phyloP scores from a whole-genome alignment of 371 early-diverging fungal species.

The Hamiltosporidium tvaerminnensis region DNA sequence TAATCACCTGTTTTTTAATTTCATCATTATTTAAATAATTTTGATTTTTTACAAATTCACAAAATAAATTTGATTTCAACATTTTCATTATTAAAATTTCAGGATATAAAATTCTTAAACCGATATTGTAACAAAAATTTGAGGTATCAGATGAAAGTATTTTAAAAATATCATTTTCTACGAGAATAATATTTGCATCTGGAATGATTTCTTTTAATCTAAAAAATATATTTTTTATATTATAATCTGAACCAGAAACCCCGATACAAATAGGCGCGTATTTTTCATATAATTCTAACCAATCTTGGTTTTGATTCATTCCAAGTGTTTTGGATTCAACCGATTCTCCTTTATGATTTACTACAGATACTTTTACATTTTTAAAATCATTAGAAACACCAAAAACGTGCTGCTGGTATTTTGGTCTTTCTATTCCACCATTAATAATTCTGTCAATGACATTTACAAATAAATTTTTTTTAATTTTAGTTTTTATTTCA shows the following conservation, averaged over 20 bases:
- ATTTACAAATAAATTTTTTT: not conserved
- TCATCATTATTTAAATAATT: not conserved
- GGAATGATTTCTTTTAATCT: not conserved
- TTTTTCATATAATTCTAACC: not conserved
- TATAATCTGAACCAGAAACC: not conserved
- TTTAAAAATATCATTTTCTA: not conserved
- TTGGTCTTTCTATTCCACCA: not conserved
- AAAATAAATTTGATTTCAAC: not conserved
- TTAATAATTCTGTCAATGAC: constrained; percentile 3
- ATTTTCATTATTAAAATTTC: not conserved
- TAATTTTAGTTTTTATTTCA: not conserved
- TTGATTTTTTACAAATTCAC: constrained; percentile 1
- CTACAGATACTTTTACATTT: not conserved
- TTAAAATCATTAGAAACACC: not conserved
- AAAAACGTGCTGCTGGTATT: not conserved
- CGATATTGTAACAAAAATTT: not conserved
- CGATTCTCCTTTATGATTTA: not conserved
- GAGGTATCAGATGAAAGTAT: not conserved
- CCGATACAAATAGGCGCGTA: not conserved
- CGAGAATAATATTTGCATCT: not conserved
- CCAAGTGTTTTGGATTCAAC: not conserved
- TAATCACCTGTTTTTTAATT: constrained; percentile 1
- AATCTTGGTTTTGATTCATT: not conserved
- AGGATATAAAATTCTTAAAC: not conserved
- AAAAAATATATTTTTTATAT: not conserved